Evolutionary conservation across 164 flowering plant genomes (phyloP), one percentile per base, ranked within the genome.

Genomic region (Amborella trichopoda): DNA sequence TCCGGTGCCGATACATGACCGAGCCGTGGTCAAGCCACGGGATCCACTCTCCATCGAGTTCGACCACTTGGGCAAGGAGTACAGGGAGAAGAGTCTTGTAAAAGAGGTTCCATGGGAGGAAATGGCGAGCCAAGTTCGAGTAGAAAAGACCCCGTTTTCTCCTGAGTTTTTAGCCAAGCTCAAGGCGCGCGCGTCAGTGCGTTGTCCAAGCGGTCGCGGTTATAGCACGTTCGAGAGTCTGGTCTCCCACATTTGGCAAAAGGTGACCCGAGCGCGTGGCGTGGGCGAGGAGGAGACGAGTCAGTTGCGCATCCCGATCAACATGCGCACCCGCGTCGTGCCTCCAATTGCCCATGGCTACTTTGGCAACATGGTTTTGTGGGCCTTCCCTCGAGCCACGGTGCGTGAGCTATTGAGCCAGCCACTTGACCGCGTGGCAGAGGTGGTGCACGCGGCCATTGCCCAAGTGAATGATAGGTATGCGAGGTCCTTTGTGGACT

Each of bases 171-270:
- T 66, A 2, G 38, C 57, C 19, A 46, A 47, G 41, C 53, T 64
- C 54, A 64, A 64, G 28, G 28, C 49, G 3, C 48, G 25, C 44
- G 57, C 55, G n/a, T 50, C 41, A 3, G 28, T 49, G 4, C 32
- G 17, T 10, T 26, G 23, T 5, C 36, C 46, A 14, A 37, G 44
- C 1, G 49, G 23, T 11, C 17, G 14, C 2, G 6, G 37, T 4
- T 64, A 44, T 36, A 64, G 50, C 57, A 59, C 68, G 0, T 59
- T 64, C 22, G 53, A 64, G 50, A 46, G 60, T 50, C 28, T 64
- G 19, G 28, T 59, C 10, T 63, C 54, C 3, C 68, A 64, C 48
- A 56, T 68, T 3, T 63, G 68, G 72, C 44, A 63, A 44, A 47
- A 44, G 19, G 43, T 68, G 20, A 63, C 72, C 0, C 44, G 23